These are phyloP conservation scores for Pichia sp. DNA, from an alignment of 1,139 yeast species.

Conservation along the genomic window DNA sequence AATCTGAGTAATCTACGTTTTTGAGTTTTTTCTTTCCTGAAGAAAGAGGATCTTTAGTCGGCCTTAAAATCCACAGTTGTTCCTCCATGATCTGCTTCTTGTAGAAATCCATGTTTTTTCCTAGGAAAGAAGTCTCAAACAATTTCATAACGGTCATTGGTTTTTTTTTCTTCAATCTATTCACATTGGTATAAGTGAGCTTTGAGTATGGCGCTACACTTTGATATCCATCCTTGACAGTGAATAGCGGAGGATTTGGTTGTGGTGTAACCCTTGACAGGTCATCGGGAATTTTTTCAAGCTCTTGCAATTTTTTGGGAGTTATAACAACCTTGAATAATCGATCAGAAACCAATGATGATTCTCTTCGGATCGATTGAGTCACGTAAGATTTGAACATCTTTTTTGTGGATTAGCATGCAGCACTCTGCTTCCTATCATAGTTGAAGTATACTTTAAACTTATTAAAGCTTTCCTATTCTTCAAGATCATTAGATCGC, in stretches of 20 bases:
- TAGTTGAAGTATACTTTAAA: too few relatives aligned
- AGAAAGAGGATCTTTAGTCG: background rate
- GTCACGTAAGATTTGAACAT: too few relatives aligned
- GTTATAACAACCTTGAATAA: background rate
- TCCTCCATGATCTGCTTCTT: slow-evolving; percentile 7
- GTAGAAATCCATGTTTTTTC: slow-evolving; percentile 6
- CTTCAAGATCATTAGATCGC: too few relatives aligned
- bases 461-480: too few relatives aligned
- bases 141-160: slow-evolving; percentile 4
- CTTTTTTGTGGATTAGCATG: too few relatives aligned
- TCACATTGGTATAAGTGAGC: background rate
- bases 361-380: background rate
- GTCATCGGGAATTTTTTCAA: background rate
- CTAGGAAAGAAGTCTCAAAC: slow-evolving; percentile 9
- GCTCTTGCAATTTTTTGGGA: background rate
- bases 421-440: too few relatives aligned
- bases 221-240: slow-evolving; percentile 3
- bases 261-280: slow-evolving; percentile 5
- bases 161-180: background rate
- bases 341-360: background rate
- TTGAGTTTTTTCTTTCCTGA: background rate
- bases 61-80: slow-evolving; percentile 9
- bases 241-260: slow-evolving; percentile 8
- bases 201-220: slow-evolving; percentile 7
- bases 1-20: background rate